Base-by-base conservation (phyloP, 1,284 basidiomycete species). In the Cerioporus squamosus region DNA sequence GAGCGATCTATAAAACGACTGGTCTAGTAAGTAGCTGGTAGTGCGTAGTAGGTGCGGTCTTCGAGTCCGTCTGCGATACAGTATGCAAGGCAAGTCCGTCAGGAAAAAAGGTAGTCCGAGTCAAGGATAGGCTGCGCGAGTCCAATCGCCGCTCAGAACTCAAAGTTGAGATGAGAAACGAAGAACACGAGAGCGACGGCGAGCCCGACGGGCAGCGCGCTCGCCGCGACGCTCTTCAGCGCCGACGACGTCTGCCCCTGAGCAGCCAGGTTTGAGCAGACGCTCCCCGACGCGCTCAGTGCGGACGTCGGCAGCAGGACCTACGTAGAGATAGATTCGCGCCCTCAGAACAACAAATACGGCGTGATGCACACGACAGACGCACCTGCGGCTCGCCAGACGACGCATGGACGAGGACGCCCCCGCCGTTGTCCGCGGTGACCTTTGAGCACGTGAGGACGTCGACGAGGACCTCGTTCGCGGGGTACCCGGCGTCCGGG, bases 381-480 rank as follows among this genome's bases (percentile, higher is more conserved):
- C 74, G 15, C 51, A 82, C 79, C 71, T 77, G 75, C 4, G 81
- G 80, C 68, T 73, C 73, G 15, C 81, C 81, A 40, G 64, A 68
- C 4, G 65, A 59, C 6, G 75, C 72, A 29, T 66, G 64, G 17
- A 75, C 69, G 18, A 59, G 67, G n/a, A 82, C 71, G 31, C 76
- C 79, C 6, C 84, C 86, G 18, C 74, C 69, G 4, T 70, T 72
- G 57, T 78, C 79, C 0, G 83, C 82, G 8, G 65, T 68, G 51
- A 81, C 71, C 44, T 71, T 72, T 26, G 73, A 77, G 67, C 88
- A 90, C 2, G 82, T 80, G 24, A 91, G 69, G 18, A 87, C 78
- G 63, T 91, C 87, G 24, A 91, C 79, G 9, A 91, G 74, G n/a
- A 68, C 73, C 65, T 84, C 77, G 43, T 77, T 74, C 0, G 77